Evolutionary conservation across 2,329 filamentous ascomycete genomes (phyloP).

Genomic region (Coniochaeta ligniaria): DNA sequence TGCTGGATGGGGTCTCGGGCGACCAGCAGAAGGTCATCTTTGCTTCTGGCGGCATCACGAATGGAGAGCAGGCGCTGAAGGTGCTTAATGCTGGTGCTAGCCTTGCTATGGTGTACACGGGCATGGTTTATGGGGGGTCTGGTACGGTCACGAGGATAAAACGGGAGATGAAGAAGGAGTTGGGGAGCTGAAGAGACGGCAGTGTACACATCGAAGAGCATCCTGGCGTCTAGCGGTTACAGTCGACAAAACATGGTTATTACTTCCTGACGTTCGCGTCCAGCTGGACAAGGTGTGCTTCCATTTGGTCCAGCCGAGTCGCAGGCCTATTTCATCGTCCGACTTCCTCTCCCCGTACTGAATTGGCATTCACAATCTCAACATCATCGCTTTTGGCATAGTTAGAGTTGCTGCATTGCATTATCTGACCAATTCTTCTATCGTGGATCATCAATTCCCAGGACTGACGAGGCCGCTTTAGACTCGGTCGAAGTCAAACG

Average conservation of each 20-base stretch:
- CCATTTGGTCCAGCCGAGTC: no score
- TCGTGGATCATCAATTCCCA: no score
- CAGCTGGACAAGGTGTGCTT: no score
- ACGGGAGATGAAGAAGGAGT: slow-evolving; percentile 46
- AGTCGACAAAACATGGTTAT: neutral
- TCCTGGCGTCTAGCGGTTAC: neutral
- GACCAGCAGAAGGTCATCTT: slow-evolving; percentile 73
- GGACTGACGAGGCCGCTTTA: no score
- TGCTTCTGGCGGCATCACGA: slow-evolving; percentile 87
- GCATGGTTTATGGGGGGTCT: slow-evolving; percentile 55
- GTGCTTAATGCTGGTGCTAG: slow-evolving; percentile 84
- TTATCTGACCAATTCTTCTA: no score
- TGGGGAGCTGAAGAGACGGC: slow-evolving; percentile 9
- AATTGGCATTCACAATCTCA: no score
- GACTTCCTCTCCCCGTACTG: no score
- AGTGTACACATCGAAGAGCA: neutral
- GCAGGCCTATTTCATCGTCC: no score
- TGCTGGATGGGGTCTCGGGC: slow-evolving; percentile 41
- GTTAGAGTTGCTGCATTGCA: no score
- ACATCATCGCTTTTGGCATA: no score
- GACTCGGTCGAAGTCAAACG: neutral
- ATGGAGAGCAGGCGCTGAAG: slow-evolving; percentile 73
- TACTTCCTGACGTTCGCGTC: neutral
- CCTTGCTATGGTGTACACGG: slow-evolving; percentile 88
- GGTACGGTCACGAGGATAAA: slow-evolving; percentile 61